Evolutionary conservation across 2,329 filamentous ascomycete genomes (phyloP).

Genomic region (Pestalotiopsis sp.): DNA sequence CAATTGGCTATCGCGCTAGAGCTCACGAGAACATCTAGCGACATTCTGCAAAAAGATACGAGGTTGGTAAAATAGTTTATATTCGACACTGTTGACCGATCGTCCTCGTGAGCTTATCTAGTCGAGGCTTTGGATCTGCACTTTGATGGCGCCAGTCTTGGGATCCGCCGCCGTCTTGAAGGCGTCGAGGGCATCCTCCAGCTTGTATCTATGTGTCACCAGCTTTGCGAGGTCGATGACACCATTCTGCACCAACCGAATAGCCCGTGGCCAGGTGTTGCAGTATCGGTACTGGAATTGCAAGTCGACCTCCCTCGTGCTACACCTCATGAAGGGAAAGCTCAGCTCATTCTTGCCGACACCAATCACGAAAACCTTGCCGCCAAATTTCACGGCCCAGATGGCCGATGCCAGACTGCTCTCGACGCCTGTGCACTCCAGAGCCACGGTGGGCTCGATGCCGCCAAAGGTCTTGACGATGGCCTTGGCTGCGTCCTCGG

Average conservation of each 20-base stretch:
- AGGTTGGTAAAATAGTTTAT: too few relatives aligned
- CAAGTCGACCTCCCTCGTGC: conserved; percentile 87
- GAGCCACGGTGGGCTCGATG: conserved; percentile 75
- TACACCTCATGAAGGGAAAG: conserved; percentile 92
- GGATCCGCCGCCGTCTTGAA: conserved; percentile 88
- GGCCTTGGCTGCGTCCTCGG: conserved; percentile 70
- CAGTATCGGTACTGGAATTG: conserved; percentile 96
- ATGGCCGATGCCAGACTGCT: conserved; percentile 83
- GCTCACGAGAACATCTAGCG: too few relatives aligned
- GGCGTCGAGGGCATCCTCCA: conserved; percentile 86
- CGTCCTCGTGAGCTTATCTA: conserved; percentile 26
- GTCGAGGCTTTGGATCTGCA: conserved; percentile 79
- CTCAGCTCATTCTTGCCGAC: conserved; percentile 95
- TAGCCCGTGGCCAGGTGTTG: conserved; percentile 95
- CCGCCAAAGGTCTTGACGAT: conserved; percentile 74
- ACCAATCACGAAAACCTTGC: conserved; percentile 95
- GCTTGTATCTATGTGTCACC: conserved; percentile 81
- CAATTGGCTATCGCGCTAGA: too few relatives aligned
- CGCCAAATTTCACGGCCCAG: conserved; percentile 89
- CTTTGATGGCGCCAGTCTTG: conserved; percentile 95
- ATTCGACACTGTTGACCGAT: too few relatives aligned
- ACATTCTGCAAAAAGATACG: too few relatives aligned
- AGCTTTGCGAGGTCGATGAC: conserved; percentile 79
- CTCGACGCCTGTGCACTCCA: conserved; percentile 96
- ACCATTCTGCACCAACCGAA: conserved; percentile 81